Conservation (phyloP, 1,139 yeast genomes). For the Pichia sp. region DNA sequence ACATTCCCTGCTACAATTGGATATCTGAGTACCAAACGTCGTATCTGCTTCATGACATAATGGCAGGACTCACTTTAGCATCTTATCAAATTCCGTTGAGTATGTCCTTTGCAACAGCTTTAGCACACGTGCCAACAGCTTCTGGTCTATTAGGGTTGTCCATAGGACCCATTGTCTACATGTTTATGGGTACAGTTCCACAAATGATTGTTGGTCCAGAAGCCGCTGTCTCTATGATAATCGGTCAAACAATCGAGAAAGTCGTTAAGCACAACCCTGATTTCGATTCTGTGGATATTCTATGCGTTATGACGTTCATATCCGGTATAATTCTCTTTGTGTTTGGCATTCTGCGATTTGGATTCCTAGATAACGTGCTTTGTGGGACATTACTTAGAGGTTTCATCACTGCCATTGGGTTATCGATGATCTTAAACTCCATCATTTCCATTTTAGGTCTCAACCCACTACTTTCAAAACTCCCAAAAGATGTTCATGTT, state of each 20-base stretch:
- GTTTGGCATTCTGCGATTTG: conserved; percentile 78
- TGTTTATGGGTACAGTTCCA: conserved; percentile 85
- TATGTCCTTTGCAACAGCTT: conserved; percentile 79
- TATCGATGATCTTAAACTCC: conserved; percentile 82
- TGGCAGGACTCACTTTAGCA: conserved; percentile 84
- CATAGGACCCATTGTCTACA: conserved; percentile 75
- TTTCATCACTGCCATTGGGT: conserved; percentile 88
- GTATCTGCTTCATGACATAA: conserved; percentile 62
- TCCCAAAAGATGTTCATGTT: conserved; percentile 41
- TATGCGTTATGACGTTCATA: conserved; percentile 66
- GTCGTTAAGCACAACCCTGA: conserved; percentile 43
- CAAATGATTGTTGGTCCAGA: conserved; percentile 98
- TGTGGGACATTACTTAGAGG: conserved; percentile 81
- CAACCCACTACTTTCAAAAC: conserved; percentile 30
- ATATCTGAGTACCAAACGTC: conserved; percentile 48
- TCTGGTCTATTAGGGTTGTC: conserved; percentile 82
- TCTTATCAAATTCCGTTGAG: conserved; percentile 90
- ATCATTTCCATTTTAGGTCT: conserved; percentile 68
- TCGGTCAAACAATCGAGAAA: conserved; percentile 87
- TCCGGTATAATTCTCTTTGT: conserved; percentile 72
- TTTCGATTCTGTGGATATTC: conserved; percentile 54
- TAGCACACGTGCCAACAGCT: conserved; percentile 86
- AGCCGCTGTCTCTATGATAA: conserved; percentile 83
- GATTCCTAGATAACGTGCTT: conserved; percentile 81
- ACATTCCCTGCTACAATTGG: conserved; percentile 82